Evolutionary conservation across 1,284 basidiomycete genomes (phyloP), one percentile per base, ranked within the genome.

Genomic region (Cystobasidium sp.): DNA sequence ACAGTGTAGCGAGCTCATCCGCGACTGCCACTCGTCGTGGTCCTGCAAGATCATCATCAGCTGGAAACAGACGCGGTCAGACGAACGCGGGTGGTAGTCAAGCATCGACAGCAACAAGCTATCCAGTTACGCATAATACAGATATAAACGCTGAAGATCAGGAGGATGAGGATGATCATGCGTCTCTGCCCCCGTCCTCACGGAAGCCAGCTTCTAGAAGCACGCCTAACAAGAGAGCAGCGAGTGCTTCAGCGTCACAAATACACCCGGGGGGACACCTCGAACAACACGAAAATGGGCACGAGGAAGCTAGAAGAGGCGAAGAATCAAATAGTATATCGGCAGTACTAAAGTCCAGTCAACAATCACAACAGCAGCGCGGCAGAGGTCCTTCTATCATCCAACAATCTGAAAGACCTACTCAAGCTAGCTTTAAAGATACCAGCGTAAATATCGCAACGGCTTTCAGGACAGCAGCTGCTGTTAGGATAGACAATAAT

Each of bases 361-460:
- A 10, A 20, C 20, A 24, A 12, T 18, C n/a, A 39, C 51, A 61
- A 44, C 58, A 75, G 53, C 68, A 63, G 47, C 39, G 67, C 39
- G 74, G 58, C n/a, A 56, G 31, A 22, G 74, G 58, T 39, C 44
- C 55, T 22, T 43, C 41, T 47, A 58, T 53, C 20, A 58, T 70
- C 31, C 70, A 72, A 47, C 56, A 59, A 56, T 71, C 55, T 24
- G 51, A 61, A 44, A 56, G 52, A 37, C 52, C 66, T 10, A 58
- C 58, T 24, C 37, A 74, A 51, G 24, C 46, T 22, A 55, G 59
- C 18, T 44, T 43, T 18, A 88, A 82, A 81, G 78, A 91, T 82
- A 93, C 92, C 59, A 89, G 90, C 51, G 91, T 93, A 66, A 91
- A 91, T 81, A 88, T 92, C 80, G 92, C 91, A 37, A 87, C 87